These are phyloP conservation scores for Neoboletus magnificus DNA, from an alignment of 768 basidiomycete genomes.

Conservation along the genomic window DNA sequence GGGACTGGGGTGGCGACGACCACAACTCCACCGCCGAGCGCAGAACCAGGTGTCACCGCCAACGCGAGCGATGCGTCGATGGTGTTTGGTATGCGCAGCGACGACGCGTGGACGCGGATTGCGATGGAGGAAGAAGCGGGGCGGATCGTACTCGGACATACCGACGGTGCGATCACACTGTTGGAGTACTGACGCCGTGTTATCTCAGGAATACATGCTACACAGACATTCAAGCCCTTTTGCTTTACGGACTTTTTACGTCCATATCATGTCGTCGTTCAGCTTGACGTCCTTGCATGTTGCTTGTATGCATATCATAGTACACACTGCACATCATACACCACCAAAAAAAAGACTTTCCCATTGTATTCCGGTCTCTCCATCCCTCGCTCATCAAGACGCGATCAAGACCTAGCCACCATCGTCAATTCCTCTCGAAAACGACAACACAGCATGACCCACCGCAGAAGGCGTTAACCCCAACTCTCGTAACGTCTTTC, in stretches of 20 bases:
- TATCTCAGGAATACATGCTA: neutral
- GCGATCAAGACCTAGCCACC: constrained; percentile 52
- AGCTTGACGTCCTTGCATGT: neutral
- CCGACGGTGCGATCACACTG: constrained; percentile 47
- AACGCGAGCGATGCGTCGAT: constrained; percentile 20
- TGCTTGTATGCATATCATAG: neutral
- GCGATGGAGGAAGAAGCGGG: constrained; percentile 41
- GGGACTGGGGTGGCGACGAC: neutral
- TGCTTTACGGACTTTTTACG: neutral
- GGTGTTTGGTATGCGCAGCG: constrained; percentile 44
- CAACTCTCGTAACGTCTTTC: constrained; percentile 75
- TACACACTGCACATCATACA: neutral
- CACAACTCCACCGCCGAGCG: neutral
- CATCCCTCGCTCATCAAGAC: constrained; percentile 16
- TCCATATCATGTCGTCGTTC: neutral
- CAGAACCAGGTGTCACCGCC: neutral
- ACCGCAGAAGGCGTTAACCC: constrained; percentile 89
- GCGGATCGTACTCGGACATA: constrained; percentile 33
- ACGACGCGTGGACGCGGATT: constrained; percentile 46
- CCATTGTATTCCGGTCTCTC: neutral
- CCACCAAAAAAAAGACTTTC: neutral
- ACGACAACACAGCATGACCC: neutral
- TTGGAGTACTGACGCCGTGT: constrained; percentile 39
- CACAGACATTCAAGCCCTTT: neutral
- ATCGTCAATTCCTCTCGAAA: neutral